Conservation (phyloP, 164 flowering plant species). For the Piper longum region DNA sequence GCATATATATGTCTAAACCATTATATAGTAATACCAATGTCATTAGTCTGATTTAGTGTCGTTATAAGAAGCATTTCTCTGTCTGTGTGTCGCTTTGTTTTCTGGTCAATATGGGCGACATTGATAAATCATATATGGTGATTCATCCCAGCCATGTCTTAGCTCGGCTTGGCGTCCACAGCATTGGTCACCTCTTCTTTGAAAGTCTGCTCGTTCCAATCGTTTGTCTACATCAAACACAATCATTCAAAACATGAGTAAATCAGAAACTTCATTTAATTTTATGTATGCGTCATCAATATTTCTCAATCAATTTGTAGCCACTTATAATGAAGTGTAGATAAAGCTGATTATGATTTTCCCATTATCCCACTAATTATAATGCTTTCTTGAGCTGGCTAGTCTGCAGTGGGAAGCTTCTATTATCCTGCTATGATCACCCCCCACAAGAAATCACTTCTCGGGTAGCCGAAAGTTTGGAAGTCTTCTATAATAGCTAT, state of each 20-base stretch:
- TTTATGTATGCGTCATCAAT: too few species aligned
- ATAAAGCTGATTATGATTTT: too few species aligned
- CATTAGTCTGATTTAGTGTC: too few species aligned
- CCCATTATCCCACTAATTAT: neutral
- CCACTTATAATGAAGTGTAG: too few species aligned
- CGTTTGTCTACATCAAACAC: constrained; percentile 6
- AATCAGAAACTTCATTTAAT: neutral
- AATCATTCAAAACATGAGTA: neutral
- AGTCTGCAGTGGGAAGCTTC: neutral
- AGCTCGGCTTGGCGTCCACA: constrained; percentile 4
- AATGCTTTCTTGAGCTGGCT: neutral
- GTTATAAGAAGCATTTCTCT: neutral
- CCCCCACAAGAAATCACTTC: neutral
- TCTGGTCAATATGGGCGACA: constrained; percentile 8
- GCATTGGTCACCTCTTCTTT: constrained; percentile 14
- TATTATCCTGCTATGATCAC: neutral
- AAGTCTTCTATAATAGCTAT: neutral
- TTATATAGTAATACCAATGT: too few species aligned
- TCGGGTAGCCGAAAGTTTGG: neutral
- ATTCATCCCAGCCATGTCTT: neutral
- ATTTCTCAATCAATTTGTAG: too few species aligned
- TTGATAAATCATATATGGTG: too few species aligned
- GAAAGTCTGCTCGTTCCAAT: constrained; percentile 17
- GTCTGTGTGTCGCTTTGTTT: neutral
- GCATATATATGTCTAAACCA: too few species aligned